Percentiles rank a stretch among this genome's conserved stretches.
Conservation (phyloP, 164 flowering plant species). For the Magnolia sinica region DNA sequence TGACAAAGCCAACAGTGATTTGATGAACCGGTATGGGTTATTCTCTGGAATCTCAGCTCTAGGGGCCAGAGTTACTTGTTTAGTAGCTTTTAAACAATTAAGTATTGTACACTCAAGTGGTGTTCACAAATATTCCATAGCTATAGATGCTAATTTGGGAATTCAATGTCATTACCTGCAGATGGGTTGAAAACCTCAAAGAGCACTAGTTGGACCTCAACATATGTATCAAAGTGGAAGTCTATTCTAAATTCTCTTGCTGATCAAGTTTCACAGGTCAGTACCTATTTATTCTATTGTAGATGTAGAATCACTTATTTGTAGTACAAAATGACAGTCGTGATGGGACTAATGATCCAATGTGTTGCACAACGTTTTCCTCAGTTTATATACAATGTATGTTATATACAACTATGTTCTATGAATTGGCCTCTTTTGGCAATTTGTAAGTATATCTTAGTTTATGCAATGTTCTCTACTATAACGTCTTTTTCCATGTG, state of each 20-base stretch:
- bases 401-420: not conserved
- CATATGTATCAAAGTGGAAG: constrained; percentile 66
- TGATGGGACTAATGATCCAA: not conserved
- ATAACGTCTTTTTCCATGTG: not conserved
- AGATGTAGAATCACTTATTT: not conserved
- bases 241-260: constrained; percentile 71
- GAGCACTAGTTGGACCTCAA: constrained; percentile 22
- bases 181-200: constrained; percentile 41
- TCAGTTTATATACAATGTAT: not conserved
- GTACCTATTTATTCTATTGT: constrained; percentile 8
- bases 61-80: not conserved
- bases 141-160: constrained; percentile 7
- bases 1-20: no score
- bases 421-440: not conserved
- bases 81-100: not conserved
- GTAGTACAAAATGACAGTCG: not conserved
- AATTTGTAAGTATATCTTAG: not conserved
- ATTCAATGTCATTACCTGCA: constrained; percentile 23
- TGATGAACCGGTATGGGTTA: no score
- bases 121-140: not conserved
- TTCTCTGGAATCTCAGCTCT: not conserved
- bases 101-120: not conserved
- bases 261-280: constrained; percentile 90
- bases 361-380: no score
- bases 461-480: not conserved